Evolutionary conservation across 2,329 filamentous ascomycete genomes (phyloP), one percentile per base, ranked within the genome.

Genomic region (Botrytis byssoidea): DNA sequence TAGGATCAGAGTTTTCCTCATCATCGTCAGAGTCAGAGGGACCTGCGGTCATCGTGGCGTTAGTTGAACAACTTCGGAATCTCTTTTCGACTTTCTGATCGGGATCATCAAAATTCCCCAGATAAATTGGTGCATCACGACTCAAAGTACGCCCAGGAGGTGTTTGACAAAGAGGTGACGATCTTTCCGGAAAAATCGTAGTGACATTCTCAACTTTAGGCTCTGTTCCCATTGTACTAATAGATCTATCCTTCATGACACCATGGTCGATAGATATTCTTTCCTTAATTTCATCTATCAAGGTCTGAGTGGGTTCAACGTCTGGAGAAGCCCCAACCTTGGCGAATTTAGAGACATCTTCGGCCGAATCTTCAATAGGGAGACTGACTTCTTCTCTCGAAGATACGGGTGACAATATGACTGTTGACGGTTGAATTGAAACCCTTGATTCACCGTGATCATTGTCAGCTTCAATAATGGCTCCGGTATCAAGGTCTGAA

Each of bases 61-160:
- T 35, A 29, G 63, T 29, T 18, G 70, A 72, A 42, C 25, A 32
- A 51, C 70, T 72, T 59, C 70, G 69, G 29, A 48, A 48, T 68
- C 51, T 18, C 16, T 32, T 40, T 35, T 44, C 12, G 44, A 29
- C 16, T 4, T 12, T 32, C n/a, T 18, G 48, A 7, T 16, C 18
- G 12, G n/a, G 48, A 18, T 6, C 25, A 69, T 57, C 37, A 14
- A 69, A 42, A 29, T 20, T 8, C 0, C n/a, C 48, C 0, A 69
- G 25, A 42, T 69, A 69, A 7, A 69, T 42, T 42, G 66, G 66
- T 44, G 66, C 46, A 37, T 67, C 32, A 16, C 55, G 22, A 51
- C 40, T 42, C n/a, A 57, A 57, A 32, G 16, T 42, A 9, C 16
- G n/a, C 6, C n/a, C 6, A 29, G 51, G n/a, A 32, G 51, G 25